Evolutionary conservation across 768 basidiomycete species (phyloP), one percentile per base, ranked within the genome.

Genomic region (Chalciporus piperatus): DNA sequence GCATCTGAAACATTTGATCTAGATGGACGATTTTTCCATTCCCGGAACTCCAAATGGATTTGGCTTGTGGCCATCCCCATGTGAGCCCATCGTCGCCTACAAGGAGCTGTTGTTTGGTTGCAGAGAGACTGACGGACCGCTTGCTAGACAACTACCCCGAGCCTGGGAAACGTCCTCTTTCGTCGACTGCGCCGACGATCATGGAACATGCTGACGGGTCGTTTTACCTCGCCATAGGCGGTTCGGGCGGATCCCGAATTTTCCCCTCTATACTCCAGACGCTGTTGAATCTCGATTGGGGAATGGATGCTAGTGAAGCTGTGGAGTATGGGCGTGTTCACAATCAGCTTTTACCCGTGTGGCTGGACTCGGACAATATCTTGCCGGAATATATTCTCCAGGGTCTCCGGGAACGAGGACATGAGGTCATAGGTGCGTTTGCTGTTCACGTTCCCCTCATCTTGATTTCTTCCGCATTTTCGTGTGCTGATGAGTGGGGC

Each of bases 21-120:
- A 85, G 80, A 90, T 92, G 89, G 91, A 93, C 56, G 96, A 98
- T 68, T 98, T 98, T 67, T 89, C 92, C 11, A 85, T 75, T 1
- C 95, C 94, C 1, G 92, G 89, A 3, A 68, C 70, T n/a, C 80
- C 91, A 6, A 96, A 97, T 59, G 82, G 75, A 2, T 96, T 92
- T 62, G 93, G 89, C 0, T 70, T 95, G 42, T 83, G 73, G 71
- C 87, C 92, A 16, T 91, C 88, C 14, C 89, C 89, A 6, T 92
- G 89, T 88, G 66, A 51, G 80, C 16, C 13, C 17, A 41, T 17
- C 30, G 11, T 32, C 30, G 11, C 7, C 27, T 9, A 27, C 27
- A 11, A 3, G 30, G 1, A 10, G 30, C 16, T 37, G 30, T 43
- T 19, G 19, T 20, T 37, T 17, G 16, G 46, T 42, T 43, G 47